Conservation (phyloP, 2,329 filamentous ascomycete genomes). For the Fusarium neocosmosporiellum region DNA sequence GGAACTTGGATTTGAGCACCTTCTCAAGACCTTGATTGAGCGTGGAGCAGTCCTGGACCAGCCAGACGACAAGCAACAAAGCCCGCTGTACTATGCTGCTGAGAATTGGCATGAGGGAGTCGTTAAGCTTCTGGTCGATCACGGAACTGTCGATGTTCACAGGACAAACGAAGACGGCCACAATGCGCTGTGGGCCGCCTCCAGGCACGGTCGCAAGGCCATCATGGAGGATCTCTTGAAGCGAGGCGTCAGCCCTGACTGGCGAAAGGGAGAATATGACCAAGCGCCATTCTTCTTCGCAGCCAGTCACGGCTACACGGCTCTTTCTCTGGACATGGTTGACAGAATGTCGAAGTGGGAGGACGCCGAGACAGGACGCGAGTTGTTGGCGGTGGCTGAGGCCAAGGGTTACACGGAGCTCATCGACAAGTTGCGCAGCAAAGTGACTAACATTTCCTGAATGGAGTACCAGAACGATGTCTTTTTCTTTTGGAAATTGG, state of each 20-base stretch:
- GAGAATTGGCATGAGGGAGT: neutral
- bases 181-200: neutral
- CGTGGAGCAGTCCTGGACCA: slow-evolving; percentile 9
- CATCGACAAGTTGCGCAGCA: neutral
- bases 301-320: neutral
- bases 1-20: slow-evolving; percentile 10
- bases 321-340: neutral
- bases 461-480: too few species aligned
- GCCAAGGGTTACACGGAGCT: neutral
- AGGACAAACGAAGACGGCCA: neutral
- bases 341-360: neutral
- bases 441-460: neutral
- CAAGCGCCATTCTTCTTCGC: neutral
- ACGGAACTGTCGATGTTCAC: neutral
- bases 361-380: neutral
- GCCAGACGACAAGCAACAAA: slow-evolving; percentile 1
- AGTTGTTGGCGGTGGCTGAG: neutral
- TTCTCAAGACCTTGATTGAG: slow-evolving; percentile 1
- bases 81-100: slow-evolving; percentile 13
- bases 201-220: neutral
- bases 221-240: neutral
- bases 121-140: neutral
- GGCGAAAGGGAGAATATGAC: neutral
- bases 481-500: neutral
- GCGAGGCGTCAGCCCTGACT: neutral